These are phyloP conservation scores for Dimargaris cristalligena DNA, from an alignment of 192 early-diverging fungal genomes.

Conservation along the genomic window DNA sequence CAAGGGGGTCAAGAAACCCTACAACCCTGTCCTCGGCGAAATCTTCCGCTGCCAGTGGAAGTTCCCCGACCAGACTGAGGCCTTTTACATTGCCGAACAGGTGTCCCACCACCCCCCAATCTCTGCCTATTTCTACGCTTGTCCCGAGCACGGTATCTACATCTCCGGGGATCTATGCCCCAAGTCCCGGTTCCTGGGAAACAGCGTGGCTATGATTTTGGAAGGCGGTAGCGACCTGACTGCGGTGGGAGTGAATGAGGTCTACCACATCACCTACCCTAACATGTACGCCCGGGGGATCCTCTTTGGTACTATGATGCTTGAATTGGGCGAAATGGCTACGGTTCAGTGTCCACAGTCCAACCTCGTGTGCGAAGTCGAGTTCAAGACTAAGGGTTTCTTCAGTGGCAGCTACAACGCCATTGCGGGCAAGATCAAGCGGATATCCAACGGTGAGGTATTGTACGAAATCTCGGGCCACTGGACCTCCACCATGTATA, in stretches of 20 bases:
- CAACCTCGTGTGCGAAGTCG: conserved; percentile 65
- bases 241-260: conserved; percentile 36
- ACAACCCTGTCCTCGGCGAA: conserved; percentile 88
- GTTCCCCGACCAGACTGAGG: conserved; percentile 47
- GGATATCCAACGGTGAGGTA: conserved; percentile 48
- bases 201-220: conserved; percentile 81
- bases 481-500: conserved; percentile 61
- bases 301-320: conserved; percentile 82
- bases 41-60: conserved; percentile 71
- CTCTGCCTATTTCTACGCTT: conserved; percentile 65
- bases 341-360: conserved; percentile 49
- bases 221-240: conserved; percentile 44
- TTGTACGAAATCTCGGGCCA: conserved; percentile 76
- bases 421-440: conserved; percentile 68
- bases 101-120: conserved; percentile 90
- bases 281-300: conserved; percentile 90
- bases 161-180: conserved; percentile 72
- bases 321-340: conserved; percentile 80
- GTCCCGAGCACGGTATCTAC: conserved; percentile 60
- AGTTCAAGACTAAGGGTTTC: conserved; percentile 77
- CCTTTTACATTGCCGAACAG: conserved; percentile 78
- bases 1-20: conserved; percentile 87
- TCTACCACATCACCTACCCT: conserved; percentile 68
- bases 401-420: conserved; percentile 52
- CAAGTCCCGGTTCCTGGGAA: conserved; percentile 75